Base-by-base conservation (phyloP, 2,329 filamentous ascomycete genomes). In the Nemania diffusa region DNA sequence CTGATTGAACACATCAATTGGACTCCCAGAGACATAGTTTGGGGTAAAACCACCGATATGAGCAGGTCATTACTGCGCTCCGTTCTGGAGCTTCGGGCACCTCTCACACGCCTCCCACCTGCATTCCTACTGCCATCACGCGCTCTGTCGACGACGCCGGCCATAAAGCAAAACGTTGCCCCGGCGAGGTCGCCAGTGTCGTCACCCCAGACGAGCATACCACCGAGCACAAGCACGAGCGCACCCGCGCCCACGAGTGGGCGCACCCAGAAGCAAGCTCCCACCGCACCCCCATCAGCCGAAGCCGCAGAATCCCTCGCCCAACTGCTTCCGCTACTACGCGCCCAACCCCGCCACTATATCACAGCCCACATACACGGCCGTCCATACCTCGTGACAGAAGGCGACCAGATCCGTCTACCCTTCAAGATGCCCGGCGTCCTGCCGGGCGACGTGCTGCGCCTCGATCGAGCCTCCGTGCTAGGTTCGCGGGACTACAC, bases 401-500 rank as follows among this genome's bases (percentile, higher is more conserved):
- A 85, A 51, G 92, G 92, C 72, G 92, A 96, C 81, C 84, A 85
- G 67, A 80, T 96, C 57, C 91, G 92, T 40, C 88, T 96, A 59
- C 92, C 92, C 5, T 94, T 94, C 83, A 87, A 87, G 74, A 93
- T 96, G 89, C 88, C 90, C 2, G 89, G 87, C 27, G 92, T 93
- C 5, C 81, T 85, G 7, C 90, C 94, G 0, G 96, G 96, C 32
- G 95, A 98, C 78, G 84, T 97, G 42, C 85, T 99, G 67, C 92
- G 94, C 6, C 86, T 99, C 65, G 95, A 97, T 82, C 91, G 94
- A 63, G 96, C 94, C 26, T 91, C 89, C 46, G 84, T 91, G 61
- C 82, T 99, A 51, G 96, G 96, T 29, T 95, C 91, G 72, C 87
- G 96, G 70, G 95, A 98, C 79, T 97, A 92, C 81, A 97, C 95